phyloP scores from a whole-genome alignment of 202 grass and related monocot genomes.

The Dendrocalamus latiflorus region DNA sequence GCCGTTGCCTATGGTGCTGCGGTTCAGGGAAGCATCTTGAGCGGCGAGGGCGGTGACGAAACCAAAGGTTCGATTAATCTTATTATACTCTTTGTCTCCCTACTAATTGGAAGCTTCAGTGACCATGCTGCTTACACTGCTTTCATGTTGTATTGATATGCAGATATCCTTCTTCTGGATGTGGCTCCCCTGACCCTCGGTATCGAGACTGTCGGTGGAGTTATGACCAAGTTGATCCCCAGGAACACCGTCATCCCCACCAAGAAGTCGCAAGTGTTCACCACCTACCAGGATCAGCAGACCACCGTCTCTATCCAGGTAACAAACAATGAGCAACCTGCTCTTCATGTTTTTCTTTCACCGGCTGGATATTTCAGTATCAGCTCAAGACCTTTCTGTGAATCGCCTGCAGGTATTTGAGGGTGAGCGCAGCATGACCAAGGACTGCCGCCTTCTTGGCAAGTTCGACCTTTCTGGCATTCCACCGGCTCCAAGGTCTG shows the following conservation, averaged over 20 bases:
- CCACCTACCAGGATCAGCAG: slow-evolving; percentile 67
- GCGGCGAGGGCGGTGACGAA: slow-evolving; percentile 56
- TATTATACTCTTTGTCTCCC: neutral
- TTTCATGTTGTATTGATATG: neutral
- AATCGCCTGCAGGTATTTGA: slow-evolving; percentile 48
- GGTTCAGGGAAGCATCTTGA: slow-evolving; percentile 78
- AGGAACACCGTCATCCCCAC: slow-evolving; percentile 75
- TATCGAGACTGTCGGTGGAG: slow-evolving; percentile 69
- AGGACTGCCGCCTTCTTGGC: slow-evolving; percentile 73
- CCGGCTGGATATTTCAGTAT: neutral
- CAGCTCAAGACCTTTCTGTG: neutral
- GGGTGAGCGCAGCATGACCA: slow-evolving; percentile 73
- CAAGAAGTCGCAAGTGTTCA: slow-evolving; percentile 71
- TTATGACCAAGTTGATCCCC: slow-evolving; percentile 70
- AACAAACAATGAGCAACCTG: neutral
- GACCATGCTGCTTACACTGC: neutral
- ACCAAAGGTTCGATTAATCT: slow-evolving; percentile 42
- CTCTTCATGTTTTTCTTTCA: neutral
- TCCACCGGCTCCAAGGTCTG: slow-evolving; percentile 51
- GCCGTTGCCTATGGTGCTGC: slow-evolving; percentile 74
- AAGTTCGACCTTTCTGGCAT: slow-evolving; percentile 61
- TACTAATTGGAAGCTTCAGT: neutral
- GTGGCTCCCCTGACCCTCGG: slow-evolving; percentile 65
- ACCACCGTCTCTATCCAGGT: slow-evolving; percentile 54
- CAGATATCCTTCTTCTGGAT: slow-evolving; percentile 71